Percentiles rank a stretch among this genome's conserved stretches.
Evolutionary conservation across 257 asterid genomes (phyloP).

Genomic region (Scutellaria baicalensis): DNA sequence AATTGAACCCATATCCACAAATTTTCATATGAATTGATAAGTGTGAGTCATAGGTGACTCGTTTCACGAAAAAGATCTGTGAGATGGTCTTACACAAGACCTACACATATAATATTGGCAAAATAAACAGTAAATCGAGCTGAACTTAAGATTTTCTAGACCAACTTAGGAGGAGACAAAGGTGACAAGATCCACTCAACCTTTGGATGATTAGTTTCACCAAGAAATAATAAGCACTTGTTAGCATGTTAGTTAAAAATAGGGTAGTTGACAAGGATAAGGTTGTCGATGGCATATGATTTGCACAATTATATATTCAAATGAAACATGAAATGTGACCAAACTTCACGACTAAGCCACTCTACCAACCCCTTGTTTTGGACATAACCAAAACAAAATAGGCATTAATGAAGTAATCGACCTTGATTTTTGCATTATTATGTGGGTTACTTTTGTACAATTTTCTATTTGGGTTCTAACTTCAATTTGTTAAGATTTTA

Average conservation of each 20-base stretch:
- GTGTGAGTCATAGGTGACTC: too few relatives aligned
- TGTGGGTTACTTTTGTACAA: constrained; percentile 11
- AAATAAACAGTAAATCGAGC: too few relatives aligned
- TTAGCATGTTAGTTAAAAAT: constrained; percentile 6
- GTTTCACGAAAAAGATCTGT: too few relatives aligned
- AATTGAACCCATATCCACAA: too few relatives aligned
- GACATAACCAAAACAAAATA: constrained; percentile 11
- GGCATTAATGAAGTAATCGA: constrained; percentile 7
- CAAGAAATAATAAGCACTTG: constrained; percentile 3
- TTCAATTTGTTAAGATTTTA: constrained; percentile 14
- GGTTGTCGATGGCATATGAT: constrained; percentile 9
- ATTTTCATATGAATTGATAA: too few relatives aligned
- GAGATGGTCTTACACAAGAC: too few relatives aligned
- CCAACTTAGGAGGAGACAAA: not conserved
- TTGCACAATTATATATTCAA: constrained; percentile 8
- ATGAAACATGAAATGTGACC: constrained; percentile 15
- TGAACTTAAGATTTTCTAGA: not conserved
- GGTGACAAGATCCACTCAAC: constrained; percentile 21
- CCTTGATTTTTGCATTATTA: constrained; percentile 12
- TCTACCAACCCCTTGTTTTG: constrained; percentile 30
- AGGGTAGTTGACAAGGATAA: constrained; percentile 18
- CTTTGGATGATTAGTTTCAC: constrained; percentile 9
- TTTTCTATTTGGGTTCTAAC: constrained; percentile 3
- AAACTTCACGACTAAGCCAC: constrained; percentile 38
- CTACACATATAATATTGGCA: too few relatives aligned